phyloP scores from a whole-genome alignment of 371 early-diverging fungal species.

The Syncephalis fuscata region DNA sequence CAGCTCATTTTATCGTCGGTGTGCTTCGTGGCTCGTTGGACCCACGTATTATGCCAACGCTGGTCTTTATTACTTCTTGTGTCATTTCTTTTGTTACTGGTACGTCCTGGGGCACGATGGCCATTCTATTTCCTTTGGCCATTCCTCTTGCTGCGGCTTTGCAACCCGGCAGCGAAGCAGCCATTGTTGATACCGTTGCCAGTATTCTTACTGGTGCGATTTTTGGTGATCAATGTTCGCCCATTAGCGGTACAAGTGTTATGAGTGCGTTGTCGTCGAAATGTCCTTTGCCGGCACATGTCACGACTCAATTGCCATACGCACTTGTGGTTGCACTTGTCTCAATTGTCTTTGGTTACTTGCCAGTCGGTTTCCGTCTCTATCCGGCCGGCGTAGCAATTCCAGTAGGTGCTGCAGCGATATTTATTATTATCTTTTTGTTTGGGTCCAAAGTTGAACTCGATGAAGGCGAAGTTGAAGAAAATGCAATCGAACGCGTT shows the following conservation, averaged over 20 bases:
- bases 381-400: background rate
- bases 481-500: background rate
- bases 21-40: background rate
- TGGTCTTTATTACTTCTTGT: slow-evolving; percentile 5
- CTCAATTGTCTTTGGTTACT: slow-evolving; percentile 3
- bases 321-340: slow-evolving; percentile 2
- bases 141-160: slow-evolving; percentile 2
- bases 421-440: too few relatives aligned
- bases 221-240: slow-evolving; percentile 6
- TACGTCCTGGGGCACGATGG: slow-evolving; percentile 7
- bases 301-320: slow-evolving; percentile 5
- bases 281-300: slow-evolving; percentile 4
- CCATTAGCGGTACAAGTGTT: slow-evolving; percentile 4
- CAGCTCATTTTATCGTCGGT: slow-evolving; percentile 4
- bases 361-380: slow-evolving; percentile 1
- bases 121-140: slow-evolving; percentile 6
- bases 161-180: background rate
- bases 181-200: slow-evolving; percentile 3
- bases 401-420: too few relatives aligned
- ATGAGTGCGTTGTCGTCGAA: slow-evolving; percentile 5
- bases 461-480: background rate
- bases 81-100: slow-evolving; percentile 6
- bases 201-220: slow-evolving; percentile 6
- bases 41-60: slow-evolving; percentile 1
- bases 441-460: background rate